Conservation (phyloP, 345 rosid genomes). For the Eucalyptus sp. region DNA sequence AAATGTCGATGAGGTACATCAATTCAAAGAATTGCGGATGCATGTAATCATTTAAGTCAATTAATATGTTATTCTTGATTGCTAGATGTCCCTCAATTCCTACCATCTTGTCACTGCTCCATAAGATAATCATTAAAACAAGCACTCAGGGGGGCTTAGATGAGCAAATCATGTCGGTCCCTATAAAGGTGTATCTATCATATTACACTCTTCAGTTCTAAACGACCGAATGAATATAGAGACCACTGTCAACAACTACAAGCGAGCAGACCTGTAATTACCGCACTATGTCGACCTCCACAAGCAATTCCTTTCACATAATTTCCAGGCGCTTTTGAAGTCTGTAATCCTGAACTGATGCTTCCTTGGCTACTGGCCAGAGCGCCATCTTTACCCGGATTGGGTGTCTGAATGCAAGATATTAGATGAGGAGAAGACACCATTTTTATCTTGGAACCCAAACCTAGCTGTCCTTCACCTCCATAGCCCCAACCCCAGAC, state of each 20-base stretch:
- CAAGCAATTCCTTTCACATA: slow-evolving; percentile 64
- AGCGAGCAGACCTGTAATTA: slow-evolving; percentile 47
- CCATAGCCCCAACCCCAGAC: slow-evolving; percentile 99
- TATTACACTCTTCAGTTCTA: neutral
- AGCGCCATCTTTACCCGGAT: slow-evolving; percentile 34
- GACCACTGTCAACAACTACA: neutral
- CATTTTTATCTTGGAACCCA: slow-evolving; percentile 72
- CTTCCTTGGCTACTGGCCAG: slow-evolving; percentile 24
- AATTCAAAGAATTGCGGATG: neutral
- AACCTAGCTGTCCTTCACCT: slow-evolving; percentile 89
- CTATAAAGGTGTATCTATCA: neutral
- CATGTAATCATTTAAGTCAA: neutral
- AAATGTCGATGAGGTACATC: neutral
- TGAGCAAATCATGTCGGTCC: neutral
- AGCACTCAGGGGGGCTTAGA: neutral
- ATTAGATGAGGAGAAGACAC: slow-evolving; percentile 77
- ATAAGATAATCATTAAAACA: neutral
- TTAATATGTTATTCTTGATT: neutral
- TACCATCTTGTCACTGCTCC: neutral
- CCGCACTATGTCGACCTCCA: slow-evolving; percentile 84
- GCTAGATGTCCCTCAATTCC: neutral
- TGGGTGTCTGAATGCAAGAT: slow-evolving; percentile 46
- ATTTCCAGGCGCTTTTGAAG: slow-evolving; percentile 31
- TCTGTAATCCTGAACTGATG: slow-evolving; percentile 15
- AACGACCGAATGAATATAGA: neutral